Conservation (phyloP, 352 stramenopile genomes). For the Phytophthora crassamura region DNA sequence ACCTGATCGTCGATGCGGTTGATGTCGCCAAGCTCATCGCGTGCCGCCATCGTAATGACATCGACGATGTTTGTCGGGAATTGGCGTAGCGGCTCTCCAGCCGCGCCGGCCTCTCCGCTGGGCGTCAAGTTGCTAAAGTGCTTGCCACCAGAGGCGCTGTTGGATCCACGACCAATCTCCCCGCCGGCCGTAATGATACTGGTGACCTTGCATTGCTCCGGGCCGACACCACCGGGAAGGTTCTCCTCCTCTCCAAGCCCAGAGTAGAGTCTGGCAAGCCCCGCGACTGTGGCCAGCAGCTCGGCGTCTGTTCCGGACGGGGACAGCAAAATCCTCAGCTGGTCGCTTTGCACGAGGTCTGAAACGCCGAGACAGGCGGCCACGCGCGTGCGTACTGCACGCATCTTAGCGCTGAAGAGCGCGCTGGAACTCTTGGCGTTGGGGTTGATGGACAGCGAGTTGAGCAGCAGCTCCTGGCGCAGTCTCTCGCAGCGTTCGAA, state of each 20-base stretch:
- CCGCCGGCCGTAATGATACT: constrained; percentile 86
- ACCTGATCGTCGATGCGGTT: constrained; percentile 57
- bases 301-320: constrained; percentile 90
- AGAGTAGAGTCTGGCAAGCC: constrained; percentile 67
- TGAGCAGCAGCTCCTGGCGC: constrained; percentile 77
- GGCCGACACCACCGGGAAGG: constrained; percentile 27
- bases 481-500: constrained; percentile 74
- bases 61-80: constrained; percentile 73
- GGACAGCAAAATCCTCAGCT: constrained; percentile 70
- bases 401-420: constrained; percentile 79
- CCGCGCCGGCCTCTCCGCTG: constrained; percentile 56
- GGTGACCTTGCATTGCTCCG: constrained; percentile 66
- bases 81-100: constrained; percentile 54
- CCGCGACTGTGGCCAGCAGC: constrained; percentile 77
- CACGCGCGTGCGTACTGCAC: constrained; percentile 56
- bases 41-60: constrained; percentile 64
- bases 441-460: constrained; percentile 84
- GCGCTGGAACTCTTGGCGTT: constrained; percentile 72
- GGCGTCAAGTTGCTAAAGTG: constrained; percentile 88
- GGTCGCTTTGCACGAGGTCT: constrained; percentile 58
- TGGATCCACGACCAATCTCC: constrained; percentile 86
- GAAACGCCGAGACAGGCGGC: constrained; percentile 61
- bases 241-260: constrained; percentile 44
- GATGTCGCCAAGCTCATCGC: constrained; percentile 62
- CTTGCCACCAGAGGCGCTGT: constrained; percentile 70